A percentile compares a stretch with the other conserved stretches of the same genome.
Conservation (phyloP, 2,329 filamentous ascomycete genomes). For the Pseudogymnoascus sp. region DNA sequence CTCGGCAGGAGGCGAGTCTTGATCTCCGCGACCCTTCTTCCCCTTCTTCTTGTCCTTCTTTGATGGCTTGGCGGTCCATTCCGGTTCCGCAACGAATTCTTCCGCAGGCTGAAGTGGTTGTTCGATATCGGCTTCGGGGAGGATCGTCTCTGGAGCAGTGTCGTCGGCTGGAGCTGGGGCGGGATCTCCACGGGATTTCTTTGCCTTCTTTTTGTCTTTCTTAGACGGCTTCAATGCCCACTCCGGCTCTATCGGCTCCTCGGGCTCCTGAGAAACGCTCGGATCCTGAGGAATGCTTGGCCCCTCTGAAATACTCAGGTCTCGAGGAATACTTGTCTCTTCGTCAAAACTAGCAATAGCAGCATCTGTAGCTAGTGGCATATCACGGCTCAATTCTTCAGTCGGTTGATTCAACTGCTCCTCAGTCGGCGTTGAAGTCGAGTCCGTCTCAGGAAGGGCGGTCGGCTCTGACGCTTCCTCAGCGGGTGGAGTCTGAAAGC, state of each 20-base stretch:
- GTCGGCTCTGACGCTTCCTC: background rate
- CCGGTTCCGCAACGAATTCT: background rate
- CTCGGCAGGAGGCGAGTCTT: background rate
- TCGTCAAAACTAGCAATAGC: background rate
- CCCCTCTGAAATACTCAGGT: background rate
- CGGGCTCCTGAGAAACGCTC: slow-evolving; percentile 14
- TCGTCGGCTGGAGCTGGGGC: background rate
- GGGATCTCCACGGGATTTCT: background rate
- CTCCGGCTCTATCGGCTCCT: slow-evolving; percentile 17
- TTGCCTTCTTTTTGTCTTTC: slow-evolving; percentile 9
- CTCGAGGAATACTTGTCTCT: slow-evolving; percentile 13
- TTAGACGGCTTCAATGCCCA: slow-evolving; percentile 4
- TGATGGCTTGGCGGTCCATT: slow-evolving; percentile 12
- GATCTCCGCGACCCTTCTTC: slow-evolving; percentile 12
- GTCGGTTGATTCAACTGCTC: background rate
- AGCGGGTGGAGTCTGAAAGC: background rate
- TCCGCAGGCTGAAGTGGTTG: background rate
- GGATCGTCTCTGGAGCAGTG: background rate
- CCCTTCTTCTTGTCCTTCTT: slow-evolving; percentile 37
- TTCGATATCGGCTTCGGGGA: background rate
- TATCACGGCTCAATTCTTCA: slow-evolving; percentile 29
- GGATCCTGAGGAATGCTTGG: background rate
- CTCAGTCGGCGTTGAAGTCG: background rate
- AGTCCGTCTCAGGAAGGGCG: background rate
- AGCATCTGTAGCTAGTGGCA: slow-evolving; percentile 18